These are phyloP conservation scores for Phlyctochytrium bullatum DNA, from an alignment of 192 early-diverging fungal species.

Conservation along the genomic window DNA sequence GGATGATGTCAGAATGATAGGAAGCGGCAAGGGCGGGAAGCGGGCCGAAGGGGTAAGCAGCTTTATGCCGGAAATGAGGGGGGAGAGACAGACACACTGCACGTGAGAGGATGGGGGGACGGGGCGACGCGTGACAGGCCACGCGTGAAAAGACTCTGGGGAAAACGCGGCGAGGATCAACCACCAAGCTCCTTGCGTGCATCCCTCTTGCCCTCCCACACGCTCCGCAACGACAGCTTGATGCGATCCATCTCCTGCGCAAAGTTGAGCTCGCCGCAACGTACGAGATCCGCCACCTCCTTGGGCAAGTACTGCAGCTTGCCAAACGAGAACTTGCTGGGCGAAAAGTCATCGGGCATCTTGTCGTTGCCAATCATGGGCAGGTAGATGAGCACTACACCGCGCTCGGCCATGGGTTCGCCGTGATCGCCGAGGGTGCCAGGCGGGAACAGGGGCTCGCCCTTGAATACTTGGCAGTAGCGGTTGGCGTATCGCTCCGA, in stretches of 20 bases:
- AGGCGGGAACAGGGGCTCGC: not conserved
- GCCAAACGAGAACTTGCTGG: slow-evolving; percentile 20
- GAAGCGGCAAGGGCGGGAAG: too few relatives aligned
- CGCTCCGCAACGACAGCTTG: not conserved
- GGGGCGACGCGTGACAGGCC: too few relatives aligned
- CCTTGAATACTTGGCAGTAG: slow-evolving; percentile 22
- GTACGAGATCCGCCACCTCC: not conserved
- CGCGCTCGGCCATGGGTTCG: slow-evolving; percentile 12
- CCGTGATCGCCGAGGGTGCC: not conserved
- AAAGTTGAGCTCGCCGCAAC: not conserved
- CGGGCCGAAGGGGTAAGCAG: too few relatives aligned
- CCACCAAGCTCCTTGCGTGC: too few relatives aligned
- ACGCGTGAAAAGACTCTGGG: too few relatives aligned
- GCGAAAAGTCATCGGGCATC: slow-evolving; percentile 14
- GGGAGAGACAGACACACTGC: too few relatives aligned
- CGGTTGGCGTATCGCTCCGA: slow-evolving; percentile 14
- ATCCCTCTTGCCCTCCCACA: slow-evolving; percentile 10
- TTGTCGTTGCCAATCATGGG: slow-evolving; percentile 6
- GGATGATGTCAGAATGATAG: too few relatives aligned
- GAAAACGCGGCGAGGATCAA: too few relatives aligned
- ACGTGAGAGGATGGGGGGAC: too few relatives aligned
- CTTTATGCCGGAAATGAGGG: too few relatives aligned
- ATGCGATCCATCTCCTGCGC: not conserved
- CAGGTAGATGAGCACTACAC: slow-evolving; percentile 12
- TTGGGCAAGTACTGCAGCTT: slow-evolving; percentile 14